phyloP scores from a whole-genome alignment of 78 protist species.

The Polysphondylium violaceum region DNA sequence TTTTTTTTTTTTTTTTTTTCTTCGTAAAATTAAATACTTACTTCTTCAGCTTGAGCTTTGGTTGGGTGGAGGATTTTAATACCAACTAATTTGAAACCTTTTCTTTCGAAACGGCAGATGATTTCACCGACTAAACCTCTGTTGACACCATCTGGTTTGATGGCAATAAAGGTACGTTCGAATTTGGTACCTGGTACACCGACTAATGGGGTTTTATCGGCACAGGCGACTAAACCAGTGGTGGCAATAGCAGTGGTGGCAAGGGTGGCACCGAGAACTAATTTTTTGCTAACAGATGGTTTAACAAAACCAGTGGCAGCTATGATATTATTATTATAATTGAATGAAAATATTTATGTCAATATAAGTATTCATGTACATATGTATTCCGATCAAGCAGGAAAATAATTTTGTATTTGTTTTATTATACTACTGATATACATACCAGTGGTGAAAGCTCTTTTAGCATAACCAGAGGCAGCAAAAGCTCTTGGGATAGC shows the following conservation, averaged over 20 bases:
- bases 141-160: conserved; percentile 94
- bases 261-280: conserved; percentile 7
- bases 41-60: conserved; percentile 74
- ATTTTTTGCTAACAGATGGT: neutral
- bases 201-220: conserved; percentile 7
- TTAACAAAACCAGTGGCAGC: conserved; percentile 3
- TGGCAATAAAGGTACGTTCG: conserved; percentile 92
- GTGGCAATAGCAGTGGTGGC: conserved; percentile 16
- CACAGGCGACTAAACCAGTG: conserved; percentile 14
- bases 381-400: too few relatives aligned
- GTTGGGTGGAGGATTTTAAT: conserved; percentile 85
- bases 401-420: neutral
- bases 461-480: neutral
- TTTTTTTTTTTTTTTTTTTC: too few relatives aligned
- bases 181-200: conserved; percentile 24
- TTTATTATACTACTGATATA: neutral
- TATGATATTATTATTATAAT: neutral
- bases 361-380: neutral
- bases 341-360: neutral
- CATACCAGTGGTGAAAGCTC: conserved; percentile 9
- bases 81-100: conserved; percentile 91
- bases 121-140: conserved; percentile 90
- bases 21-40: too few relatives aligned
- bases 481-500: conserved; percentile 12
- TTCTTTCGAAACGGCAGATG: conserved; percentile 91